Percentiles rank a stretch among this genome's conserved stretches.
Evolutionary conservation across 1,284 basidiomycete genomes (phyloP).

Genomic region (Malassezia psittaci): DNA sequence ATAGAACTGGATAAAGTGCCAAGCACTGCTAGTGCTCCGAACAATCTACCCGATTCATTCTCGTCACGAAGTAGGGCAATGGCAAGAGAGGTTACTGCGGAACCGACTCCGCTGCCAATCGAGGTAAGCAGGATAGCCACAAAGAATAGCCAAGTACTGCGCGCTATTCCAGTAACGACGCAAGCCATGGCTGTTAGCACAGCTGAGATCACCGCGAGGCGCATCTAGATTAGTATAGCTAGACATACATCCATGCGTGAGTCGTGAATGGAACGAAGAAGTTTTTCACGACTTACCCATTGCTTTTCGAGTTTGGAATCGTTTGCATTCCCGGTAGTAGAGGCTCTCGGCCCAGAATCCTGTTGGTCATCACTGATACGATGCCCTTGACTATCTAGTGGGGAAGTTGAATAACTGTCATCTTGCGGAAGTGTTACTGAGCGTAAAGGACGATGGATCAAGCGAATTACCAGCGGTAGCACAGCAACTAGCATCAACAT

Average conservation of each 20-base stretch:
- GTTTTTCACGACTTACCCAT: slow-evolving; percentile 38
- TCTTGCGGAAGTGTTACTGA: slow-evolving; percentile 16
- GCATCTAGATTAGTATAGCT: slow-evolving; percentile 8
- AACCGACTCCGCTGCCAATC: slow-evolving; percentile 32
- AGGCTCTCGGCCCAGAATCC: background rate
- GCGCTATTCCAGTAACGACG: slow-evolving; percentile 7
- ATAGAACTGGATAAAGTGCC: slow-evolving; percentile 34
- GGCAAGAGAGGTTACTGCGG: slow-evolving; percentile 42
- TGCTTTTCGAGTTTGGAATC: slow-evolving; percentile 31
- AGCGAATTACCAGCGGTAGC: slow-evolving; percentile 36
- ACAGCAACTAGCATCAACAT: slow-evolving; percentile 34
- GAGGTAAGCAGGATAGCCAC: slow-evolving; percentile 24
- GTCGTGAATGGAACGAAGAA: slow-evolving; percentile 43
- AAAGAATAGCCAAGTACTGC: slow-evolving; percentile 8
- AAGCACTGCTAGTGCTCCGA: slow-evolving; percentile 42
- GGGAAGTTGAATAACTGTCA: background rate
- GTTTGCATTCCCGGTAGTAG: background rate
- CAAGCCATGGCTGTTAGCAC: slow-evolving; percentile 11
- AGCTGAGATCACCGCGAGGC: slow-evolving; percentile 14
- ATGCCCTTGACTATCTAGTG: slow-evolving; percentile 10
- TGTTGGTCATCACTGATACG: background rate
- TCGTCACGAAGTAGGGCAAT: slow-evolving; percentile 34
- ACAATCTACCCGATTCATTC: slow-evolving; percentile 40
- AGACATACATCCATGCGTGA: slow-evolving; percentile 32
- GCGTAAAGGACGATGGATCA: slow-evolving; percentile 26